These are phyloP conservation scores for Fonsecaea monophora DNA, from an alignment of 2,329 filamentous ascomycete species.

Conservation along the genomic window DNA sequence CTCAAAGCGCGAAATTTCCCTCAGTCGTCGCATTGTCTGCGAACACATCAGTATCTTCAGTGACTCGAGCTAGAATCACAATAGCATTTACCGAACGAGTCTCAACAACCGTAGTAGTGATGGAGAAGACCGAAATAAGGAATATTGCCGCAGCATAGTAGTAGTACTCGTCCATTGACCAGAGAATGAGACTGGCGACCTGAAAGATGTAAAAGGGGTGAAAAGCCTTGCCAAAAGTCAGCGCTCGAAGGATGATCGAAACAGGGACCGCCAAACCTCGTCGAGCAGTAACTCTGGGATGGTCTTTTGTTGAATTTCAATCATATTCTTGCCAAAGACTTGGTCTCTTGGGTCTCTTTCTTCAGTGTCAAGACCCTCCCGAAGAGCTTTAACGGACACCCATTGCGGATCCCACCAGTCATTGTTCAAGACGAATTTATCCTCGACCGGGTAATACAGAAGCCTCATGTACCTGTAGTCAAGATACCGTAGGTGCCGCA, in stretches of 20 bases:
- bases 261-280: conserved; percentile 64
- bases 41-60: conserved; percentile 29
- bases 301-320: conserved; percentile 92
- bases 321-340: conserved; percentile 88
- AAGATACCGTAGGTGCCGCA: conserved; percentile 76
- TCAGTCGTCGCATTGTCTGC: conserved; percentile 84
- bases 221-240: conserved; percentile 67
- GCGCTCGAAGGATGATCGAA: neutral
- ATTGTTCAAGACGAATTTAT: conserved; percentile 84
- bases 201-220: conserved; percentile 99
- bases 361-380: conserved; percentile 82
- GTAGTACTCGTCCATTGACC: conserved; percentile 96
- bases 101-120: conserved; percentile 85
- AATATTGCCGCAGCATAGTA: conserved; percentile 98
- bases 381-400: conserved; percentile 77
- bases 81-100: conserved; percentile 72
- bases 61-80: conserved; percentile 16
- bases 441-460: conserved; percentile 85
- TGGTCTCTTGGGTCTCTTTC: conserved; percentile 82
- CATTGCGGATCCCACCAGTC: conserved; percentile 95
- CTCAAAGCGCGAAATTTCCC: conserved; percentile 92
- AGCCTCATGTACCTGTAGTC: conserved; percentile 96
- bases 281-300: conserved; percentile 83
- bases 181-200: conserved; percentile 88
- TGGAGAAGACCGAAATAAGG: conserved; percentile 90